Evolutionary conservation across 345 rosid species (phyloP), one percentile per base, ranked within the genome.

Genomic region (Cardamine resedifolia): DNA sequence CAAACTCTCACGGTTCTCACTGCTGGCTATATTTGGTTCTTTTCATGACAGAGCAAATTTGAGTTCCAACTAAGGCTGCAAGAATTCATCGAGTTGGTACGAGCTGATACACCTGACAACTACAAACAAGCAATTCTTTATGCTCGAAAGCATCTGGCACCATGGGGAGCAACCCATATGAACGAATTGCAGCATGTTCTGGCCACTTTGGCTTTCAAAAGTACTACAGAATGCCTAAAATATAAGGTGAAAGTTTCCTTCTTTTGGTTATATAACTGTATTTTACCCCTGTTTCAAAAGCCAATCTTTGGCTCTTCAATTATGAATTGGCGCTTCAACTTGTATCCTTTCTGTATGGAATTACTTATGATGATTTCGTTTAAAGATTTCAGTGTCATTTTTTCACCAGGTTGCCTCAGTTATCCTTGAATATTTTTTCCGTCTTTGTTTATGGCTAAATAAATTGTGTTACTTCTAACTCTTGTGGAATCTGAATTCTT

Each of bases 11-110:
- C 14, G 47, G 47, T 41, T 41, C 18, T 41, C 36, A 9, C 8
- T 56, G 38, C 48, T 59, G 14, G 16, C 18, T 41, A 52, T 74
- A n/a, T 55, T 39, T 31, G 31, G 14, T 23, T 27, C 53, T 64
- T 69, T 58, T 41, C 47, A 39, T 71, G 65, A 50, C 85, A 95
- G 99, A 95, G 99, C 84, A 87, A 83, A 67, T 86, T 91, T 10
- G 99, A 95, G 73, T 91, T 95, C 84, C 96, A 86, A 80, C 78
- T 95, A 83, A 90, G 98, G 81, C 90, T 90, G 80, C 99, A 95
- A 83, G 98, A 91, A 59, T 95, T 90, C 67, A 74, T 95, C 23
- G 99, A 95, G 84, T 79, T 95, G 78, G 92, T 95, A 70, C 85
- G 99, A 73, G 83, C 84, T 75, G 93, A 92, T 70, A 82, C 96